A percentile compares a stretch with the other conserved stretches of the same genome.
phyloP scores from a whole-genome alignment of 768 basidiomycete species.

The Clavulina sp. region DNA sequence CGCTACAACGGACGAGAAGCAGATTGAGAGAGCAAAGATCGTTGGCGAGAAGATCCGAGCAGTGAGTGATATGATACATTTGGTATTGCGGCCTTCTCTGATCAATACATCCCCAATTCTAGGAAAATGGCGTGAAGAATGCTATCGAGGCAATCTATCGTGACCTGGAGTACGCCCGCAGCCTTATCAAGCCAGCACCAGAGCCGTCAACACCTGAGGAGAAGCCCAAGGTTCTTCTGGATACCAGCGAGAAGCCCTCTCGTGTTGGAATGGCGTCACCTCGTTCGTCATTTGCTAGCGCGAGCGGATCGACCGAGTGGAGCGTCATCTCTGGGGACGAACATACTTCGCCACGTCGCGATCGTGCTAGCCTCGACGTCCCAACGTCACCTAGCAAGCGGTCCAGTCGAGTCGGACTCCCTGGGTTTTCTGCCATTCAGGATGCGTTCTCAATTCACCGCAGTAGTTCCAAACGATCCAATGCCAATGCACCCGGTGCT shows the following conservation, averaged over 20 bases:
- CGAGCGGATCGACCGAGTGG: conserved; percentile 49
- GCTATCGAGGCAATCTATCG: conserved; percentile 94
- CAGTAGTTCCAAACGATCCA: background rate
- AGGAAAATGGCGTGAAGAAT: conserved; percentile 90
- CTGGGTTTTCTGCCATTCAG: background rate
- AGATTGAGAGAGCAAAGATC: conserved; percentile 67
- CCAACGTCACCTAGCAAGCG: background rate
- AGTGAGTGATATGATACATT: conserved; percentile 26
- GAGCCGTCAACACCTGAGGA: conserved; percentile 21
- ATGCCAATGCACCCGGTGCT: too few species aligned
- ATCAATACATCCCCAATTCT: conserved; percentile 1
- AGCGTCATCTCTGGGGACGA: conserved; percentile 46
- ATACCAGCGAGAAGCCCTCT: background rate
- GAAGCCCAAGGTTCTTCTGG: background rate
- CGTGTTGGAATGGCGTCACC: background rate
- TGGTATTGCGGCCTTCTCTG: background rate
- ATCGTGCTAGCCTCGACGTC: background rate
- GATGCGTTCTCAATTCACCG: background rate
- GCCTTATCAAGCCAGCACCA: conserved; percentile 49
- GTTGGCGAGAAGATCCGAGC: conserved; percentile 77
- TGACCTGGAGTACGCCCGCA: conserved; percentile 85
- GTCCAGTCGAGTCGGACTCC: background rate
- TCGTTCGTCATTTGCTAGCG: conserved; percentile 17
- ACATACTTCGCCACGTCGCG: background rate
- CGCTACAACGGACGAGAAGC: conserved; percentile 78